Conservation (phyloP, 129 eudicot species). For the Logfia minima region DNA sequence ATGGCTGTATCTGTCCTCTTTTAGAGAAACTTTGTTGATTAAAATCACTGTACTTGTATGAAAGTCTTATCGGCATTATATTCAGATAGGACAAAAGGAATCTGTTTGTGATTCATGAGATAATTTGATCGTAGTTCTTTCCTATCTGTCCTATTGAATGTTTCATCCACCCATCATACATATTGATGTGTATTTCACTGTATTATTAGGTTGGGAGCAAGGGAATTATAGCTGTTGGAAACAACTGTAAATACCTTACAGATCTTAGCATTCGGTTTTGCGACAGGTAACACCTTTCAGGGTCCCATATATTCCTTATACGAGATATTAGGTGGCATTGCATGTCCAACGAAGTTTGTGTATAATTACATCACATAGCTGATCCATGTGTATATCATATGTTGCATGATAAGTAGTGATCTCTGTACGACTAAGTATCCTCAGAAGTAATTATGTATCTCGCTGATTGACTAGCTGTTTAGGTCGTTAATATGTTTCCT, state of each 20-base stretch:
- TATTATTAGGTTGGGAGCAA: constrained; percentile 66
- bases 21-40: not conserved
- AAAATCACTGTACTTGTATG: not conserved
- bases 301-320: not conserved
- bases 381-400: no score
- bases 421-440: not conserved
- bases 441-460: not conserved
- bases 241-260: constrained; percentile 74
- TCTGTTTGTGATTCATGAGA: not conserved
- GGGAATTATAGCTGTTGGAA: constrained; percentile 83
- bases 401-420: not conserved
- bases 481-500: not conserved
- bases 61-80: not conserved
- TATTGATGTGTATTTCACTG: not conserved
- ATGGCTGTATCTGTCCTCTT: not conserved
- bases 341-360: not conserved
- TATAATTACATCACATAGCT: no score
- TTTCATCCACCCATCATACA: not conserved
- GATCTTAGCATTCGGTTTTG: constrained; percentile 88
- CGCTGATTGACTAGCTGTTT: constrained; percentile 5
- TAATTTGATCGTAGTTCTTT: not conserved
- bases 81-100: not conserved
- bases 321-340: no score
- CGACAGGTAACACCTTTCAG: constrained; percentile 51
- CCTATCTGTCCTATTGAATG: not conserved